Evolutionary conservation across 768 basidiomycete genomes (phyloP).

Genomic region (Tricholoma hemisulphureum): DNA sequence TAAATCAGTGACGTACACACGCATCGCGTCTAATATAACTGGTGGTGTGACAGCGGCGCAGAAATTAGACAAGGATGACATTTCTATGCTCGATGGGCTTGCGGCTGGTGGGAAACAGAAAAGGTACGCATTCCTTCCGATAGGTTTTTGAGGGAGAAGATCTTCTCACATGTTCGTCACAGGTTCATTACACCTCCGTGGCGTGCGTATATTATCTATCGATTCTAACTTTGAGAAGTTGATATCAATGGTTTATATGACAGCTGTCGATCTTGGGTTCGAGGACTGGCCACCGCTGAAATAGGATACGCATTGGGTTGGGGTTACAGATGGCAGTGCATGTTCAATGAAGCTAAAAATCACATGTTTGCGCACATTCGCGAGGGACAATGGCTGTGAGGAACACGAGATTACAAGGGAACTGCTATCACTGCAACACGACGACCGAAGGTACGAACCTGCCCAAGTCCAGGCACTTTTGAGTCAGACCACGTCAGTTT

Average conservation of each 20-base stretch:
- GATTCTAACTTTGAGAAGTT: neutral
- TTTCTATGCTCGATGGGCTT: slow-evolving; percentile 55
- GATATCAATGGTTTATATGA: slow-evolving; percentile 4
- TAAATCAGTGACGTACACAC: slow-evolving; percentile 71
- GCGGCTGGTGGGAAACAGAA: slow-evolving; percentile 65
- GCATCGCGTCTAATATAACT: slow-evolving; percentile 59
- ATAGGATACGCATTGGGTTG: slow-evolving; percentile 11
- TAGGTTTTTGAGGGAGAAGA: neutral
- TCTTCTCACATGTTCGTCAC: neutral
- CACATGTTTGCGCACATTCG: neutral
- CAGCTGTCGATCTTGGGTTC: slow-evolving; percentile 67
- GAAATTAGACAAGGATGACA: slow-evolving; percentile 50
- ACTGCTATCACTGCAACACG: neutral
- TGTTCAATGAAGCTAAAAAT: neutral
- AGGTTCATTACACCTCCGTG: slow-evolving; percentile 66
- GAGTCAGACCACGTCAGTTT: neutral
- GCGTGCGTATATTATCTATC: slow-evolving; percentile 46
- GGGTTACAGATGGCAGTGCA: neutral
- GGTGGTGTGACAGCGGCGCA: slow-evolving; percentile 48
- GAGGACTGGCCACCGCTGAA: slow-evolving; percentile 54
- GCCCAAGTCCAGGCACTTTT: neutral
- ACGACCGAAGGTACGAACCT: neutral
- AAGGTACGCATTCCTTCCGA: slow-evolving; percentile 34
- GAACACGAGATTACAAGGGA: neutral
- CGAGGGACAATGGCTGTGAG: neutral